phyloP scores from a whole-genome alignment of 345 rosid species.

The Arabis alpina region DNA sequence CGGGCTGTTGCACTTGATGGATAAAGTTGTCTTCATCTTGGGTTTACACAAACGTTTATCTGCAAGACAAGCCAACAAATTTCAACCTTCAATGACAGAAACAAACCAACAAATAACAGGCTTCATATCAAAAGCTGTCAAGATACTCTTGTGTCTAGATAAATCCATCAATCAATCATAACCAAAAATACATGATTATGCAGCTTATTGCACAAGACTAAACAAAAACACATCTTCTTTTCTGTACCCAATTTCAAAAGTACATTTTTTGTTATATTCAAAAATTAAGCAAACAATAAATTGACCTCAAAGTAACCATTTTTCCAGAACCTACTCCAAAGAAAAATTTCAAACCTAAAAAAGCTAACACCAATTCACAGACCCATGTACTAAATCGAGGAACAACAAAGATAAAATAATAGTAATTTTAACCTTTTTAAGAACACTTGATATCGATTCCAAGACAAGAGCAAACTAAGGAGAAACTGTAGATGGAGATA shows the following conservation, averaged over 20 bases:
- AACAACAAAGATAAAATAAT: background rate
- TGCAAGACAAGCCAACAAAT: background rate
- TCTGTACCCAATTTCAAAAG: background rate
- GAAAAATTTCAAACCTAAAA: background rate
- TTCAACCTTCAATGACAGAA: conserved; percentile 7
- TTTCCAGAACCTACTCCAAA: background rate
- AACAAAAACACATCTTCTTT: conserved; percentile 9
- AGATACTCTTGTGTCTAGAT: background rate
- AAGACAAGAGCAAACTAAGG: conserved; percentile 12
- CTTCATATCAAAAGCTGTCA: conserved; percentile 4
- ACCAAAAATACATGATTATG: conserved; percentile 1
- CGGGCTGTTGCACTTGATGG: conserved; percentile 10
- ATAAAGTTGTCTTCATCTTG: conserved; percentile 27
- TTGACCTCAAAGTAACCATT: background rate
- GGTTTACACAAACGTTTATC: conserved; percentile 5
- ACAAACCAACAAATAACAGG: conserved; percentile 6
- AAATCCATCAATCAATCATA: background rate
- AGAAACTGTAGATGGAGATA: background rate
- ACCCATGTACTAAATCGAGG: background rate
- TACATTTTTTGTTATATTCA: background rate
- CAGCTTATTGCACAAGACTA: background rate
- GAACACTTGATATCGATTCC: background rate
- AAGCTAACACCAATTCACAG: conserved; percentile 7
- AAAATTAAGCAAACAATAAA: background rate
- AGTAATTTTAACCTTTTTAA: background rate